These are phyloP conservation scores for Naegleria fowleri DNA, from an alignment of 208 protist species.

Conservation along the genomic window DNA sequence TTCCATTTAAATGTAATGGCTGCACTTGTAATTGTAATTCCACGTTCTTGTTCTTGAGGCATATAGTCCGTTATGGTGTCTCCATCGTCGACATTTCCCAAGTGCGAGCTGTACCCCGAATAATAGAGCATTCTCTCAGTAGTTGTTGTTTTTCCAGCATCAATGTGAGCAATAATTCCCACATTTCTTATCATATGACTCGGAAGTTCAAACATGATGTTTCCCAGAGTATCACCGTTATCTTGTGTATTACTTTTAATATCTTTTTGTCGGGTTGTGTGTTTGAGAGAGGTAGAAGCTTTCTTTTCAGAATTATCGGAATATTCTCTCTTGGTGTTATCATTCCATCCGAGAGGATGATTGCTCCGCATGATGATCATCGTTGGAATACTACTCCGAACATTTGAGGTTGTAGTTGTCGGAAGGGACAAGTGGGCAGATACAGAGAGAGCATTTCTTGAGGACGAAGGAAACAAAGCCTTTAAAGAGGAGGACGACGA, in stretches of 20 bases:
- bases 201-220: not conserved
- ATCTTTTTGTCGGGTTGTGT: not conserved
- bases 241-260: not conserved
- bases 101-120: slow-evolving; percentile 61
- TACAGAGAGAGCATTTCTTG: too few relatives aligned
- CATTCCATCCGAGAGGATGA: too few relatives aligned
- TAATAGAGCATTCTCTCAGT: slow-evolving; percentile 90
- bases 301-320: not conserved
- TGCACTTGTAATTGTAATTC: slow-evolving; percentile 91
- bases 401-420: too few relatives aligned
- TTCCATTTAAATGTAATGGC: slow-evolving; percentile 80
- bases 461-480: too few relatives aligned
- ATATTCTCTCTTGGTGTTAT: too few relatives aligned
- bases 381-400: too few relatives aligned
- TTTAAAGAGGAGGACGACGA: too few relatives aligned
- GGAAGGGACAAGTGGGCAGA: too few relatives aligned
- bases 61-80: slow-evolving; percentile 93
- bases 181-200: slow-evolving; percentile 26
- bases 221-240: not conserved
- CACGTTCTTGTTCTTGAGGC: slow-evolving; percentile 86
- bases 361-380: too few relatives aligned
- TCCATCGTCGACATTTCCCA: slow-evolving; percentile 88
- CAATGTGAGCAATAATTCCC: slow-evolving; percentile 38
- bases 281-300: not conserved
- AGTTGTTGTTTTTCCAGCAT: slow-evolving; percentile 89